A percentile compares a stretch with the other conserved stretches of the same genome.
phyloP scores from a whole-genome alignment of 495 filamentous ascomycete species.

The Penicillium psychrofluorescens region DNA sequence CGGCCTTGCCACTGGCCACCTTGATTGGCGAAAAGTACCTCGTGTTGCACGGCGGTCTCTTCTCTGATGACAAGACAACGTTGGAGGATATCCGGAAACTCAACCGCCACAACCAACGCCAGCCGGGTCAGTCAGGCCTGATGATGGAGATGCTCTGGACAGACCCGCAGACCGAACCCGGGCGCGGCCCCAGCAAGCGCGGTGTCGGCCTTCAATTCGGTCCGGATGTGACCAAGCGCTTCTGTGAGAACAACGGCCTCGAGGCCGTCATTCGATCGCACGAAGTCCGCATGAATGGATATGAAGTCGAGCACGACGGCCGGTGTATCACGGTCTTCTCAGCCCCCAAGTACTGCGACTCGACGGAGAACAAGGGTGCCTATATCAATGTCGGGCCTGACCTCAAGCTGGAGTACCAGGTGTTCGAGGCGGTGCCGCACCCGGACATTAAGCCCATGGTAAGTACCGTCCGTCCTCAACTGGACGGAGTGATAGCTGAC shows the following conservation, averaged over 20 bases:
- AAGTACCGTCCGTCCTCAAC: constrained; percentile 17
- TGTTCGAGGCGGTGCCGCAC: constrained; percentile 96
- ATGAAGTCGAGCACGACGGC: constrained; percentile 95
- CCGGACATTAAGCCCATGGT: constrained; percentile 94
- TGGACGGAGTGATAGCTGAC: constrained; percentile 18
- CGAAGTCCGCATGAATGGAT: constrained; percentile 96
- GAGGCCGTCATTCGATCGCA: constrained; percentile 95
- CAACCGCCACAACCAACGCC: constrained; percentile 83
- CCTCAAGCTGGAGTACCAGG: constrained; percentile 80
- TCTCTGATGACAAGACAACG: constrained; percentile 91
- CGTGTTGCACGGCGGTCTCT: constrained; percentile 90
- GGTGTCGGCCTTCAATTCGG: constrained; percentile 96
- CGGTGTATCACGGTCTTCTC: constrained; percentile 99
- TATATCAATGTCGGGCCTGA: constrained; percentile 96
- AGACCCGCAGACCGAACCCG: constrained; percentile 79
- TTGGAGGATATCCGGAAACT: constrained; percentile 91
- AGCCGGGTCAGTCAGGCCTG: constrained; percentile 89
- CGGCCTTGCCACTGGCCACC: constrained; percentile 85
- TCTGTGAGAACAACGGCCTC: constrained; percentile 92
- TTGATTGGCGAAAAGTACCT: constrained; percentile 88
- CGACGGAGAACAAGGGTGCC: constrained; percentile 94
- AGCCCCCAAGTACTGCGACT: constrained; percentile 94
- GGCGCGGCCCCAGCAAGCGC: constrained; percentile 90
- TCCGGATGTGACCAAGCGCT: constrained; percentile 91
- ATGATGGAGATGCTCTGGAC: constrained; percentile 99